Evolutionary conservation across 352 stramenopile species (phyloP).

Genomic region (Globisporangium middletonii): DNA sequence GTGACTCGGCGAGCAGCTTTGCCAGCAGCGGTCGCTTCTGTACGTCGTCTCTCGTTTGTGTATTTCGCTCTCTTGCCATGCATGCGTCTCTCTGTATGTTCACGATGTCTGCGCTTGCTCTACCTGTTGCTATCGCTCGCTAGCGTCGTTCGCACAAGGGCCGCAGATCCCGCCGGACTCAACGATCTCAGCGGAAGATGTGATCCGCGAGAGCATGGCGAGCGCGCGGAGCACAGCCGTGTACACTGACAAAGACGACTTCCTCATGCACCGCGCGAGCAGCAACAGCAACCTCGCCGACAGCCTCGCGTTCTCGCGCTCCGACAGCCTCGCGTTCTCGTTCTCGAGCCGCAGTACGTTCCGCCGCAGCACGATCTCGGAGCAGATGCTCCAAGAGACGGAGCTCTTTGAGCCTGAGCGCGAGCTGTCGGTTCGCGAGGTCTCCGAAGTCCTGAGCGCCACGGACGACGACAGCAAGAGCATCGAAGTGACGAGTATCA

Average conservation of each 20-base stretch:
- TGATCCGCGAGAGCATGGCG: conserved; percentile 81
- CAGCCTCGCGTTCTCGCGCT: conserved; percentile 43
- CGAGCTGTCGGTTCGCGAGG: conserved; percentile 59
- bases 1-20: conserved; percentile 19
- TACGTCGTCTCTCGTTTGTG: conserved; percentile 18
- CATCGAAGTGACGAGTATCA: conserved; percentile 81
- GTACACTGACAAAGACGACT: conserved; percentile 72
- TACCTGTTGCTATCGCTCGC: neutral
- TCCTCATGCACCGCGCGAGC: conserved; percentile 20
- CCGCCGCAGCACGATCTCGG: conserved; percentile 70
- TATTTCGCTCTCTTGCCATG: neutral
- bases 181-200: conserved; percentile 81
- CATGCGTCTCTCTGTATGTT: neutral
- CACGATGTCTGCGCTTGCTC: neutral
- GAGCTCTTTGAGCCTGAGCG: conserved; percentile 80
- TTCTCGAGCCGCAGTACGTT: conserved; percentile 80
- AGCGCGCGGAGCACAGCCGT: conserved; percentile 66
- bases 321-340: conserved; percentile 45
- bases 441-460: conserved; percentile 69
- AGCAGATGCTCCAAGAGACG: conserved; percentile 82
- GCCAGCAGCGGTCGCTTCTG: conserved; percentile 36
- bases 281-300: conserved; percentile 16
- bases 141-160: conserved; percentile 54
- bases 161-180: conserved; percentile 70
- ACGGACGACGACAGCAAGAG: conserved; percentile 56